Conservation (phyloP, 805 yeast species). For the Myxozyma mucilagina region DNA sequence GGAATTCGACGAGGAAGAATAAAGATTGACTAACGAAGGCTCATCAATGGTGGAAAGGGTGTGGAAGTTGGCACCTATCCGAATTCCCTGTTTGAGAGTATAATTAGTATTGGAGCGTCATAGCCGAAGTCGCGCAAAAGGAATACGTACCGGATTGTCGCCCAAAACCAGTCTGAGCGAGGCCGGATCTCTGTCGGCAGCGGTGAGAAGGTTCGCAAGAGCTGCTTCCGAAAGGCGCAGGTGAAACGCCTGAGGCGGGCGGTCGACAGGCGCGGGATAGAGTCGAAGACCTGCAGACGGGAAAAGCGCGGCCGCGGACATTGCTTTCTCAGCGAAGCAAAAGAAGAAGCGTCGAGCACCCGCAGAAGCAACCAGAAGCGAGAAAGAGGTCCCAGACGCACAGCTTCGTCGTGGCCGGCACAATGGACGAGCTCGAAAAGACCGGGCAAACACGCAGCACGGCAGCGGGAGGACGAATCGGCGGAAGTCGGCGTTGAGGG, state of each 20-base stretch:
- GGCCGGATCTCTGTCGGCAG: constrained; percentile 15
- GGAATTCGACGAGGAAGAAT: not conserved
- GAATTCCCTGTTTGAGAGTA: constrained; percentile 13
- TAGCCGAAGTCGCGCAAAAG: not conserved
- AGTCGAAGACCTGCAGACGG: constrained; percentile 16
- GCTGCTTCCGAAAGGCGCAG: constrained; percentile 21
- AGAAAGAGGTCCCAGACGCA: not conserved
- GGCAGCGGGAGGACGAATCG: not conserved
- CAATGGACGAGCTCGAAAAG: not conserved
- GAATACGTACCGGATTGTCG: constrained; percentile 16
- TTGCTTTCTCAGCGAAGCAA: not conserved
- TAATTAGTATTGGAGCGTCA: not conserved
- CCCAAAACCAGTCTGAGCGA: constrained; percentile 24
- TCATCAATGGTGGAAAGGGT: constrained; percentile 12
- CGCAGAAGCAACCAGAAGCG: too few relatives aligned
- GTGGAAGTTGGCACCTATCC: constrained; percentile 16
- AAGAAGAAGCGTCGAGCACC: too few relatives aligned
- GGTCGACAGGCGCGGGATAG: not conserved
- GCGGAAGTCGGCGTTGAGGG: not conserved
- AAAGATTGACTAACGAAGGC: constrained; percentile 16
- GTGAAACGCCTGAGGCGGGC: constrained; percentile 23
- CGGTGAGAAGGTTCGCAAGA: constrained; percentile 15
- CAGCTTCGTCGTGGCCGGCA: not conserved
- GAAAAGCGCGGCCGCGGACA: constrained; percentile 14
- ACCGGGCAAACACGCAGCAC: not conserved